Evolutionary conservation across 768 basidiomycete genomes (phyloP).

Genomic region (Serendipita sp.): DNA sequence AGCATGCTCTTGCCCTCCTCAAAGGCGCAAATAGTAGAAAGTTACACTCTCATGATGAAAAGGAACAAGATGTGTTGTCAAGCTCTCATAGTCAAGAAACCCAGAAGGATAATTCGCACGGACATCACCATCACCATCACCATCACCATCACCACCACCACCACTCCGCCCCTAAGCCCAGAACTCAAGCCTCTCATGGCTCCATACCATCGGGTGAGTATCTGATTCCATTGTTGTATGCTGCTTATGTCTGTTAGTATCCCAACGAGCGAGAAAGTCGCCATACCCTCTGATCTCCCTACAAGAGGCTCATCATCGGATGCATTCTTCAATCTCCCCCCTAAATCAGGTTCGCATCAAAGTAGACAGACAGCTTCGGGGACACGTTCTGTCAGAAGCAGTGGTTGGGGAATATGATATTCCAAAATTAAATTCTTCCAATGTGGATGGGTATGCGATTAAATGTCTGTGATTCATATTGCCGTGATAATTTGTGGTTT

Average conservation of each 20-base stretch:
- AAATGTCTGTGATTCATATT: slow-evolving; percentile 29
- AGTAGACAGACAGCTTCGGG: slow-evolving; percentile 46
- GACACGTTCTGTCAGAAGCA: slow-evolving; percentile 60
- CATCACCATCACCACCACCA: slow-evolving; percentile 18
- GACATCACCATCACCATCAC: slow-evolving; percentile 22
- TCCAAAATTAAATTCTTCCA: slow-evolving; percentile 53
- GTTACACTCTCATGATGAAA: slow-evolving; percentile 28
- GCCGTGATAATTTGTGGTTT: neutral
- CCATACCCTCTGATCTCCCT: slow-evolving; percentile 60
- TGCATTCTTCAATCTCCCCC: slow-evolving; percentile 32
- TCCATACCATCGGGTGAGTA: neutral
- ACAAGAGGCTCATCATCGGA: slow-evolving; percentile 41
- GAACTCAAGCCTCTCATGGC: slow-evolving; percentile 18
- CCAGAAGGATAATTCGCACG: neutral
- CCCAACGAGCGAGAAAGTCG: slow-evolving; percentile 56
- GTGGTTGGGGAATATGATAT: slow-evolving; percentile 48
- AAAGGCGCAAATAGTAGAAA: slow-evolving; percentile 46
- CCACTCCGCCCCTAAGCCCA: slow-evolving; percentile 29
- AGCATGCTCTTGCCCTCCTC: slow-evolving; percentile 59
- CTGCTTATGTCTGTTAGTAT: slow-evolving; percentile 25
- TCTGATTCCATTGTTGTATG: too few species aligned
- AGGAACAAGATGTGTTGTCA: neutral
- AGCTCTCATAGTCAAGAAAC: slow-evolving; percentile 6
- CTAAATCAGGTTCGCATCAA: slow-evolving; percentile 25
- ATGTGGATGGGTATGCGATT: slow-evolving; percentile 79